Evolutionary conservation across 2,329 filamentous ascomycete genomes (phyloP), one percentile per base, ranked within the genome.

Genomic region (Cladosporium sp.): DNA sequence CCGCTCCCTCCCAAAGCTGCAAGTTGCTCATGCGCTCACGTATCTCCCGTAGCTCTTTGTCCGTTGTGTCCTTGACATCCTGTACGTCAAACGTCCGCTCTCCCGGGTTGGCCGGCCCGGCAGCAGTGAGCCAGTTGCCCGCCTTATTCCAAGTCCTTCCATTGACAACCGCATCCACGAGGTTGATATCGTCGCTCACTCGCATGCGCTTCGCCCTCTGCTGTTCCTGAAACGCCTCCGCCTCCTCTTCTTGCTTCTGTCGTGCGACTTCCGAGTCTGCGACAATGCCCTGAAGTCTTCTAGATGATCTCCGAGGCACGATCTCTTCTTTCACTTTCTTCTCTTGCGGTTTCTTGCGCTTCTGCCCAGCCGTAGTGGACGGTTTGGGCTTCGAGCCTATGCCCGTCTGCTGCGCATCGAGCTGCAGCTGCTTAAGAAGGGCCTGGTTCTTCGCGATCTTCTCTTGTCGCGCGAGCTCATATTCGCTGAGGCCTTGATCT

Each of bases 401-500:
- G n/a, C 86, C 85, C 0, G 88, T 83, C 0, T 86, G 80, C 2
- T 82, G 81, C 2, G 80, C 78, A 63, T 84, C 80, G 59, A 81
- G 74, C 34, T 86, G 85, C 1, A 95, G 80, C 55, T 90, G 86
- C 55, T 87, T 87, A 0, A 96, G 72, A 0, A 95, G 77, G 66
- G 85, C 88, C 69, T 92, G 86, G 61, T 95, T 93, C 50, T 87
- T 84, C 0, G 85, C 88, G 38, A 95, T 95, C 60, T 95, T 95
- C 56, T 90, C 89, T 13, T 89, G 80, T 0, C 91, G 80, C 60
- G 88, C 84, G 62, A 85, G 84, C 75, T 95, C 91, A 70, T 95
- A 96, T 37, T 89, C 88, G 70, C 87, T 95, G 61, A 95, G 74
- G 34, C 80, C 80, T 43, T 50, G 46, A 11, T 50, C 40, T 35